These are phyloP conservation scores for Debaryomyces subglobosus DNA, from an alignment of 1,139 yeast genomes.

Conservation along the genomic window DNA sequence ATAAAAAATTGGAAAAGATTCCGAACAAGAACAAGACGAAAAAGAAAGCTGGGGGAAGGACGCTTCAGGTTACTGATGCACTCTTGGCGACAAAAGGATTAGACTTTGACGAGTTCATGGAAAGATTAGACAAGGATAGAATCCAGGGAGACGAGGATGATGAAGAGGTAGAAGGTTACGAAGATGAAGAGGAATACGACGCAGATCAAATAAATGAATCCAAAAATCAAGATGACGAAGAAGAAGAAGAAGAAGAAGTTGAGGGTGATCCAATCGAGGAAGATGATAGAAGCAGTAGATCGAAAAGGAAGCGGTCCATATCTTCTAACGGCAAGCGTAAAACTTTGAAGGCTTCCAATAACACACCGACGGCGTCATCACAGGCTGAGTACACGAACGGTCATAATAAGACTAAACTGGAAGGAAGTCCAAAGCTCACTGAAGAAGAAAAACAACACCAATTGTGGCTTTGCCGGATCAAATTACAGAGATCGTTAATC, in stretches of 20 bases:
- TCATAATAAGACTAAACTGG: conserved; percentile 17
- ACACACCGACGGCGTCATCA: conserved; percentile 2
- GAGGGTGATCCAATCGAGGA: neutral
- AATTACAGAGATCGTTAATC: conserved; percentile 47
- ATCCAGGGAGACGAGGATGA: conserved; percentile 22
- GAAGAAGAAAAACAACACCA: conserved; percentile 49
- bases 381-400: conserved; percentile 9
- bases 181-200: conserved; percentile 24
- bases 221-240: conserved; percentile 17
- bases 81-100: conserved; percentile 43
- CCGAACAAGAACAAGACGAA: conserved; percentile 24
- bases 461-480: conserved; percentile 51
- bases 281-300: neutral
- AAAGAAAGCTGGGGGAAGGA: conserved; percentile 30
- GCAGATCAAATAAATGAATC: conserved; percentile 22
- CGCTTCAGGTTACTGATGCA: conserved; percentile 42
- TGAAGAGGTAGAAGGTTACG: conserved; percentile 32
- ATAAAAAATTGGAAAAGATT: conserved; percentile 31
- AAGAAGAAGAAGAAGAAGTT: conserved; percentile 10
- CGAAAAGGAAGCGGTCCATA: conserved; percentile 3
- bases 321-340: conserved; percentile 9
- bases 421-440: conserved; percentile 17
- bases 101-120: conserved; percentile 43
- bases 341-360: conserved; percentile 4
- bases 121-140: conserved; percentile 25